Evolutionary conservation across 108 stramenopile species (phyloP).

Genomic region (Phaeodactylum tricornutum): DNA sequence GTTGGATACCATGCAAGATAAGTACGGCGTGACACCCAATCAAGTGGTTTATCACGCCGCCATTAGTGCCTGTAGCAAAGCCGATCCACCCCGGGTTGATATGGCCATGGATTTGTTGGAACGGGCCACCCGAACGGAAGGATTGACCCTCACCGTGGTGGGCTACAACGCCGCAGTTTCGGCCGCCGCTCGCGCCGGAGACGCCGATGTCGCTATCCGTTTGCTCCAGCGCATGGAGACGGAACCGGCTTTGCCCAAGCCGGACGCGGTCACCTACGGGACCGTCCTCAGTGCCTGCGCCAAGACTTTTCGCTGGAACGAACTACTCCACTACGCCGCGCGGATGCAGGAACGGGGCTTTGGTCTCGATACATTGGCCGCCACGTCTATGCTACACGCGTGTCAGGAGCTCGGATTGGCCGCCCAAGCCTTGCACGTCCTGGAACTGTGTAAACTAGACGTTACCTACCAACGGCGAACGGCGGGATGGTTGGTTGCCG

Average conservation of each 20-base stretch:
- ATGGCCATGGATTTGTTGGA: conserved; percentile 49
- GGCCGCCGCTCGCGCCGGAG: conserved; percentile 53
- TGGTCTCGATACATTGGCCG: conserved; percentile 48
- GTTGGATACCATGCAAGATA: conserved; percentile 26
- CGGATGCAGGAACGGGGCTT: conserved; percentile 33
- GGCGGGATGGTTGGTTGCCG: conserved; percentile 29
- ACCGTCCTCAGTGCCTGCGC: conserved; percentile 75
- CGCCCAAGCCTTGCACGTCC: conserved; percentile 47
- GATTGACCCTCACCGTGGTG: conserved; percentile 50
- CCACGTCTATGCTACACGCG: conserved; percentile 59
- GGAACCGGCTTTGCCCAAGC: conserved; percentile 23
- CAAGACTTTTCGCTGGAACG: conserved; percentile 47
- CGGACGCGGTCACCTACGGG: conserved; percentile 71
- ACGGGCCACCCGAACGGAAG: conserved; percentile 29
- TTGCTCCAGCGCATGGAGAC: conserved; percentile 52
- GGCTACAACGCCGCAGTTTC: conserved; percentile 77
- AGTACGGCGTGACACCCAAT: conserved; percentile 43
- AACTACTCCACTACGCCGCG: conserved; percentile 37
- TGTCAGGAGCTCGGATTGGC: conserved; percentile 69
- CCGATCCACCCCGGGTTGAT: conserved; percentile 26
- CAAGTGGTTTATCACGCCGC: conserved; percentile 64
- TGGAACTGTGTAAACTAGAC: conserved; percentile 47
- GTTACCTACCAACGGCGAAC: conserved; percentile 15
- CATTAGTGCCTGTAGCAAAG: conserved; percentile 60
- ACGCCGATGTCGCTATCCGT: conserved; percentile 50